A percentile compares a stretch with the other conserved stretches of the same genome.
phyloP scores from a whole-genome alignment of 768 basidiomycete genomes.

The Serendipita vermifera region DNA sequence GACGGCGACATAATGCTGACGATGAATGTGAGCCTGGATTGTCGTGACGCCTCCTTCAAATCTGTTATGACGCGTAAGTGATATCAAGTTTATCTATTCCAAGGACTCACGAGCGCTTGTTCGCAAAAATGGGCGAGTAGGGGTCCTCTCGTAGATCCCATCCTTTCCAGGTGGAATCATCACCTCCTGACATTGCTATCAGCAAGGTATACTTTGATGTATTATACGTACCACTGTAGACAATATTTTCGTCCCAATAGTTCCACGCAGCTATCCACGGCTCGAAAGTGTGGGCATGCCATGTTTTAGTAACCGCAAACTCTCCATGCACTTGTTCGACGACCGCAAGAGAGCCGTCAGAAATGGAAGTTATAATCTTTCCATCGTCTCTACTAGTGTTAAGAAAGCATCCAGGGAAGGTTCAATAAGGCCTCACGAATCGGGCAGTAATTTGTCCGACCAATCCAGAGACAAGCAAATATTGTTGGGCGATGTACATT shows the following conservation, averaged over 20 bases:
- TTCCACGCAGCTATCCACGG: slow-evolving; percentile 92
- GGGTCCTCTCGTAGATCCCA: slow-evolving; percentile 77
- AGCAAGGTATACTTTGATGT: neutral
- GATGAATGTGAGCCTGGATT: slow-evolving; percentile 69
- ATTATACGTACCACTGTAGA: slow-evolving; percentile 61
- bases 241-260: slow-evolving; percentile 62
- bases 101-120: slow-evolving; percentile 42
- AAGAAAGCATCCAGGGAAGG: slow-evolving; percentile 32
- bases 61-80: slow-evolving; percentile 32
- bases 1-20: slow-evolving; percentile 74
- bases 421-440: neutral
- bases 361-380: slow-evolving; percentile 65
- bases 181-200: slow-evolving; percentile 52
- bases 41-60: slow-evolving; percentile 90
- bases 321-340: slow-evolving; percentile 37
- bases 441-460: slow-evolving; percentile 48
- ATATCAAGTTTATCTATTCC: slow-evolving; percentile 10
- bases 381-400: slow-evolving; percentile 23
- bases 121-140: slow-evolving; percentile 46
- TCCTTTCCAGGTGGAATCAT: slow-evolving; percentile 76
- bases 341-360: slow-evolving; percentile 61
- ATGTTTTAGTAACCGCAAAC: slow-evolving; percentile 39
- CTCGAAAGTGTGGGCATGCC: slow-evolving; percentile 87
- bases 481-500: slow-evolving; percentile 34
- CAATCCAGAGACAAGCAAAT: slow-evolving; percentile 91